A percentile compares a stretch with the other conserved stretches of the same genome.
These are phyloP conservation scores for Leishmania major DNA, from an alignment of 208 protist genomes.

Conservation along the genomic window DNA sequence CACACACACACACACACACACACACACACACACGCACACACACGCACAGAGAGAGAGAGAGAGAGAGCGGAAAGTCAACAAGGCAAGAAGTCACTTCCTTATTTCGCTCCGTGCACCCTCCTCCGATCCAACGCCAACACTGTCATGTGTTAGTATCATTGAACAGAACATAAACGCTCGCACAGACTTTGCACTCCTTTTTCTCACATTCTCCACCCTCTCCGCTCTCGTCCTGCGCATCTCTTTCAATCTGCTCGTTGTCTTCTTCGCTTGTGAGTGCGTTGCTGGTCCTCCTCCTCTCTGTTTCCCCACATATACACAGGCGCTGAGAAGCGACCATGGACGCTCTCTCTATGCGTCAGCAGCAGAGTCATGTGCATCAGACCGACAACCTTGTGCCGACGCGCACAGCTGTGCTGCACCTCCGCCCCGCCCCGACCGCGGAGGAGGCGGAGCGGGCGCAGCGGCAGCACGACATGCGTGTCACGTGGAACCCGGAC, in stretches of 20 bases:
- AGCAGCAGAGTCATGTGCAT: conserved; percentile 1
- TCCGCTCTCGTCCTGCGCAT: not conserved
- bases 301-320: not conserved
- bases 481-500: conserved; percentile 63
- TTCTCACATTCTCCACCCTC: not conserved
- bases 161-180: too few relatives aligned
- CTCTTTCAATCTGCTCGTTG: not conserved
- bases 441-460: conserved; percentile 22
- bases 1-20: too few relatives aligned
- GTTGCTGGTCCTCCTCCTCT: too few relatives aligned
- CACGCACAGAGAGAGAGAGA: too few relatives aligned
- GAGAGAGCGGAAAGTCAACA: not conserved
- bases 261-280: not conserved
- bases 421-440: conserved; percentile 28
- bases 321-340: not conserved
- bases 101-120: not conserved
- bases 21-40: not conserved
- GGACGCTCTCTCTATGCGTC: conserved; percentile 19
- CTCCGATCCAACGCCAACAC: too few relatives aligned
- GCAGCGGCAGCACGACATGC: conserved; percentile 22
- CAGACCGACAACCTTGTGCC: conserved; percentile 15
- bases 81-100: not conserved
- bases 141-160: too few relatives aligned
- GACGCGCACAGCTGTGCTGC: conserved; percentile 33
- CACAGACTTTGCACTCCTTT: too few relatives aligned